Percentiles rank a stretch among this genome's conserved stretches.
These are phyloP conservation scores for Neocucurbitaria cava DNA, from an alignment of 2,329 filamentous ascomycete genomes.

Conservation along the genomic window DNA sequence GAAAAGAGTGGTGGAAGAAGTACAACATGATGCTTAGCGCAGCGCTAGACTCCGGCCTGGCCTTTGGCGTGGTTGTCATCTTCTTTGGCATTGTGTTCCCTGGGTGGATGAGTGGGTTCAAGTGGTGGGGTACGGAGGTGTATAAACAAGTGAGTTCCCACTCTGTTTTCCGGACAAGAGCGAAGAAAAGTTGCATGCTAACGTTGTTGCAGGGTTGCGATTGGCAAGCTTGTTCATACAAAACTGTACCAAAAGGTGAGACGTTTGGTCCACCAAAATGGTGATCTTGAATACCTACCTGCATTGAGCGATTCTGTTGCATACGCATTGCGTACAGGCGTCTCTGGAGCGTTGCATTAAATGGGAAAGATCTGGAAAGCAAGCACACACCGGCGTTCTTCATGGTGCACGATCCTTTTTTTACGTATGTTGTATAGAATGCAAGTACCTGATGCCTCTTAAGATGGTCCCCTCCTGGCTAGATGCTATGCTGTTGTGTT, in stretches of 20 bases:
- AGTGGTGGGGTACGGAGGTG: conserved; percentile 89
- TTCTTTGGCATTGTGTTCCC: conserved; percentile 90
- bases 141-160: conserved; percentile 67
- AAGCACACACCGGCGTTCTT: not conserved
- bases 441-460: not conserved
- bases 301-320: conserved; percentile 6
- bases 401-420: not conserved
- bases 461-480: not conserved
- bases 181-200: conserved; percentile 3
- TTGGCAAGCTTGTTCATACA: conserved; percentile 81
- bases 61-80: conserved; percentile 81
- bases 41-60: conserved; percentile 81
- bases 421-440: not conserved
- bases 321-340: not conserved
- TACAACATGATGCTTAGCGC: conserved; percentile 90
- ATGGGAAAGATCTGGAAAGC: conserved; percentile 1
- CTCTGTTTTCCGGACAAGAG: not conserved
- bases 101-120: conserved; percentile 73
- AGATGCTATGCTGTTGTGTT: not conserved
- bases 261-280: conserved; percentile 45
- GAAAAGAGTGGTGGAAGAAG: conserved; percentile 83
- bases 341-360: not conserved
- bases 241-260: conserved; percentile 56
- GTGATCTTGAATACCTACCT: conserved; percentile 14
- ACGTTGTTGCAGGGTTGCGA: conserved; percentile 68